Conservation (phyloP, 1,284 basidiomycete genomes). For the Mycena sp. region DNA sequence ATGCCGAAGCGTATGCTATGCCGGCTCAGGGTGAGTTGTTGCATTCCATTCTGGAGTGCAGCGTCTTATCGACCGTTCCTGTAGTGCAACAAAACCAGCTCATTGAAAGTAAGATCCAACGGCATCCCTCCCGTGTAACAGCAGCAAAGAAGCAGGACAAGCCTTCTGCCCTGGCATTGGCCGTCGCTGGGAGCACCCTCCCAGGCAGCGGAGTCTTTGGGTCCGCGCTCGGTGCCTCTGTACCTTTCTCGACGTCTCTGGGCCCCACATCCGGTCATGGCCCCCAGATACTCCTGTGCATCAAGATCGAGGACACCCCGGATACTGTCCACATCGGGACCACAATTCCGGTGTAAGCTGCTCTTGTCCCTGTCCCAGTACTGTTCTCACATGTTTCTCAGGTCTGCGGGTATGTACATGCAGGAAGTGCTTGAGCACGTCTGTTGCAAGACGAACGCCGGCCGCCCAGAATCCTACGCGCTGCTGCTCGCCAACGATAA, state of each 20-base stretch:
- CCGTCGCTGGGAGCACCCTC: constrained; percentile 42
- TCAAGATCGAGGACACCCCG: constrained; percentile 79
- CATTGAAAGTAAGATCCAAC: constrained; percentile 79
- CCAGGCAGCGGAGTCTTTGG: constrained; percentile 43
- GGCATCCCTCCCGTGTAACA: constrained; percentile 77
- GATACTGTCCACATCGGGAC: constrained; percentile 87
- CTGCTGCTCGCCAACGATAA: constrained; percentile 83
- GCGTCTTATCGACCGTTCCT: constrained; percentile 16
- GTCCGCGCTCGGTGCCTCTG: constrained; percentile 51
- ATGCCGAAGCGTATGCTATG: constrained; percentile 89
- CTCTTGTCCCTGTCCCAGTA: not conserved
- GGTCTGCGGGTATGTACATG: constrained; percentile 96
- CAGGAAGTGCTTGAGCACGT: constrained; percentile 93
- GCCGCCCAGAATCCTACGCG: constrained; percentile 84
- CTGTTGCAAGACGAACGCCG: constrained; percentile 78
- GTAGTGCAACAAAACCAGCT: constrained; percentile 86
- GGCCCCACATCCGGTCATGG: constrained; percentile 76
- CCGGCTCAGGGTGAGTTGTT: constrained; percentile 75
- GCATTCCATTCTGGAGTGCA: not conserved
- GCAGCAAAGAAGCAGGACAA: constrained; percentile 63
- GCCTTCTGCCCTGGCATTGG: constrained; percentile 38
- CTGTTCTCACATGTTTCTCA: constrained; percentile 42
- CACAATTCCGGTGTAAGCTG: constrained; percentile 82
- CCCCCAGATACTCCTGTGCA: constrained; percentile 82
- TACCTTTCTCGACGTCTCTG: constrained; percentile 68